These are phyloP conservation scores for Didymella sp. DNA, from an alignment of 2,329 filamentous ascomycete species.

Conservation along the genomic window DNA sequence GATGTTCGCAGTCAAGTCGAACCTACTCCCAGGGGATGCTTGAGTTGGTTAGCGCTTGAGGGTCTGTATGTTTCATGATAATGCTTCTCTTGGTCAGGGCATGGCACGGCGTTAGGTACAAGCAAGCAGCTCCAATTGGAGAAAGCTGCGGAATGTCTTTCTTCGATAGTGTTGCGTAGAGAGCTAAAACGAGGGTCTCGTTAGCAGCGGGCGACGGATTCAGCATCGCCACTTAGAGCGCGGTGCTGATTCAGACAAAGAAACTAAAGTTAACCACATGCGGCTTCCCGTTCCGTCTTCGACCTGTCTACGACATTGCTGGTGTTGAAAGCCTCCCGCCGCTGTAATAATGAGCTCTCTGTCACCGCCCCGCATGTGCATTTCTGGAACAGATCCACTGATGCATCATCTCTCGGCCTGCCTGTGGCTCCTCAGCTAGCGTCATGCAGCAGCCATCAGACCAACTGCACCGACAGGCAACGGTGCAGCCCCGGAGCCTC, in stretches of 20 bases:
- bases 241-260: constrained; percentile 38
- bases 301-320: constrained; percentile 7
- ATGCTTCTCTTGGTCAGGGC: constrained; percentile 46
- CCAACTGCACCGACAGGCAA: constrained; percentile 31
- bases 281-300: constrained; percentile 18
- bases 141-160: constrained; percentile 31
- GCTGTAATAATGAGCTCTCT: constrained; percentile 14
- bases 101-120: constrained; percentile 50
- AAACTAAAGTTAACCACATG: constrained; percentile 22
- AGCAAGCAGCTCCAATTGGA: constrained; percentile 28
- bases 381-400: constrained; percentile 19
- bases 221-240: constrained; percentile 7
- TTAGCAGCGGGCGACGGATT: constrained; percentile 31
- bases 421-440: constrained; percentile 20
- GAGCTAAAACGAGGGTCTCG: constrained; percentile 19
- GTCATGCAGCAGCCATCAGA: constrained; percentile 24
- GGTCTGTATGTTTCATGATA: constrained; percentile 38
- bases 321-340: constrained; percentile 13
- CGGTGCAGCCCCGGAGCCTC: constrained; percentile 26
- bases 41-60: constrained; percentile 27
- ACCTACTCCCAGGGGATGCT: constrained; percentile 64
- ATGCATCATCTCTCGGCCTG: constrained; percentile 8
- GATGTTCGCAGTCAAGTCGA: constrained; percentile 94
- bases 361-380: constrained; percentile 10
- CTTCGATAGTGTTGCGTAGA: constrained; percentile 19